Percentiles rank a stretch among this genome's conserved stretches.
phyloP scores from a whole-genome alignment of 2,329 filamentous ascomycete species.

The Corniculantispora saksenae region DNA sequence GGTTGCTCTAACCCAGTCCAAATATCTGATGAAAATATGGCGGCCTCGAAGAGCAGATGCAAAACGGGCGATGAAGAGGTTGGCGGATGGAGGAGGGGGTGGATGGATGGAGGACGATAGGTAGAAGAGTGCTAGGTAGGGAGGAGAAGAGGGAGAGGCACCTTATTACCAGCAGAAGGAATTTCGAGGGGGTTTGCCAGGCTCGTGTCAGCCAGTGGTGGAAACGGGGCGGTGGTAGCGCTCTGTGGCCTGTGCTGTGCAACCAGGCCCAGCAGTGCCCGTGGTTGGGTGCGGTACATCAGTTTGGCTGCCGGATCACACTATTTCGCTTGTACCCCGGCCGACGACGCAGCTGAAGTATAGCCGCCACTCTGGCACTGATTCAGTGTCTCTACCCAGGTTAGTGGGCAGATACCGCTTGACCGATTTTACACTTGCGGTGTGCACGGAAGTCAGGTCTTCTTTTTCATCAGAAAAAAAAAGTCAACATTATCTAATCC shows the following conservation, averaged over 20 bases:
- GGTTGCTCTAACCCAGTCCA: not conserved
- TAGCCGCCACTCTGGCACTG: not conserved
- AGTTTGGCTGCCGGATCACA: not conserved
- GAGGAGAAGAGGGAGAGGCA: conserved; percentile 24
- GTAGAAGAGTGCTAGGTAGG: conserved; percentile 23
- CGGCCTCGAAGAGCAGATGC: conserved; percentile 5
- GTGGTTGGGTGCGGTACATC: not conserved
- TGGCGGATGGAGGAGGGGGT: conserved; percentile 20
- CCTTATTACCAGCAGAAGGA: conserved; percentile 25
- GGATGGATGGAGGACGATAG: conserved; percentile 23
- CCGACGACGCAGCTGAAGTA: not conserved
- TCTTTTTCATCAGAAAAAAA: too few relatives aligned
- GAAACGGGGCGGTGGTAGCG: conserved; percentile 21
- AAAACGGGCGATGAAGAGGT: conserved; percentile 11
- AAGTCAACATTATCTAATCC: too few relatives aligned
- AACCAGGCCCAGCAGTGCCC: not conserved
- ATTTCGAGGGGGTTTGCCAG: conserved; percentile 23
- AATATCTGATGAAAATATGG: not conserved
- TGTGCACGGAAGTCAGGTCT: too few relatives aligned
- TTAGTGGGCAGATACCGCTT: not conserved
- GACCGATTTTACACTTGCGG: not conserved
- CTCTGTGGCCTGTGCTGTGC: conserved; percentile 22
- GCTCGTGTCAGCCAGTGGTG: conserved; percentile 12
- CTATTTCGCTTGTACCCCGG: not conserved
- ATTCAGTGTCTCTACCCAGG: not conserved